Percentiles rank a stretch among this genome's conserved stretches.
Conservation (phyloP, 2,329 filamentous ascomycete species). For the Aureobasidium sp. region DNA sequence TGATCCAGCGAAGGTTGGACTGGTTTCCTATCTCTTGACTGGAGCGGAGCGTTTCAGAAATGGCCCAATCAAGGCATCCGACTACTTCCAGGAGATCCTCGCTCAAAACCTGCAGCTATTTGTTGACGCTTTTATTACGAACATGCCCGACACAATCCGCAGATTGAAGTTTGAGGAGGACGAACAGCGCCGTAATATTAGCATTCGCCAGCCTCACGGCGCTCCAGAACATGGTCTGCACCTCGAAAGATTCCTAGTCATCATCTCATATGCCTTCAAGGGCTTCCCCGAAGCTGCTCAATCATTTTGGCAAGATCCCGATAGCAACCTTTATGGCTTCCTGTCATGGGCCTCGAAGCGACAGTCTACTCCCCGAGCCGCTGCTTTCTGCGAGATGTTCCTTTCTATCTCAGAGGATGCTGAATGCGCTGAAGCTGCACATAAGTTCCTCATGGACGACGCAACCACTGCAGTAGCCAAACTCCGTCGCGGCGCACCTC, state of each 20-base stretch:
- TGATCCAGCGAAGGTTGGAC: constrained; percentile 72
- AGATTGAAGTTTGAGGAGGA: constrained; percentile 84
- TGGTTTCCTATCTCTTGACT: constrained; percentile 74
- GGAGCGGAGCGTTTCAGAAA: constrained; percentile 64
- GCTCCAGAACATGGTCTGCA: constrained; percentile 18
- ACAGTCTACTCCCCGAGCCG: constrained; percentile 90
- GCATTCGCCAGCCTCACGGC: constrained; percentile 34
- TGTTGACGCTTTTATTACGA: constrained; percentile 85
- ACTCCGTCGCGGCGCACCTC: constrained; percentile 70
- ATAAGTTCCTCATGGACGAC: constrained; percentile 85
- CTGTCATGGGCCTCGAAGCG: constrained; percentile 94
- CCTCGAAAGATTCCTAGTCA: constrained; percentile 81
- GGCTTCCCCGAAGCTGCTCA: constrained; percentile 74
- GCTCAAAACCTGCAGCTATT: constrained; percentile 81
- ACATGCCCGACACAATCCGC: constrained; percentile 85
- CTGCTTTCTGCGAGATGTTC: constrained; percentile 93
- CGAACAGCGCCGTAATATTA: constrained; percentile 56
- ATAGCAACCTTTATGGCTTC: constrained; percentile 90
- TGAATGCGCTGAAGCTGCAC: constrained; percentile 73
- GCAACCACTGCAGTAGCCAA: constrained; percentile 59
- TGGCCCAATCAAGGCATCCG: constrained; percentile 54
- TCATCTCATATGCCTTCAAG: constrained; percentile 88
- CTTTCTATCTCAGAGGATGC: constrained; percentile 78
- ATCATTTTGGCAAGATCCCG: constrained; percentile 85
- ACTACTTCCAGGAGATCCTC: constrained; percentile 62